These are phyloP conservation scores for Fagopyrum esculentum DNA, from an alignment of 148 eudicot genomes.

Conservation along the genomic window DNA sequence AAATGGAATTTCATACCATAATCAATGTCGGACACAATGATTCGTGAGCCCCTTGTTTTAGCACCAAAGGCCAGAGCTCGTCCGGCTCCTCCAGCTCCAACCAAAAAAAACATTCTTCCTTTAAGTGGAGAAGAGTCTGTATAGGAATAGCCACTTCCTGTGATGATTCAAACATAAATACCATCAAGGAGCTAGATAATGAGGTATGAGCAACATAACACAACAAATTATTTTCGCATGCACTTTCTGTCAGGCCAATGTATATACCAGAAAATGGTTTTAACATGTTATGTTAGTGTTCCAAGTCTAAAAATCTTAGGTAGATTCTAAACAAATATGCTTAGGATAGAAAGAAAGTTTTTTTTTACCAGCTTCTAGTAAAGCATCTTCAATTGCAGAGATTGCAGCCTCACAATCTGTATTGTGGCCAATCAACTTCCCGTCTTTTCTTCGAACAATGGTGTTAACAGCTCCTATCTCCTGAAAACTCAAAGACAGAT, in stretches of 20 bases:
- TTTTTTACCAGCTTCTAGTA: conserved; percentile 10
- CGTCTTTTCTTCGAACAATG: conserved; percentile 37
- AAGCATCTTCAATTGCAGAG: conserved; percentile 46
- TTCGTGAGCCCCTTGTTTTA: conserved; percentile 36
- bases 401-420: conserved; percentile 52
- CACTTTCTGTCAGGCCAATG: neutral
- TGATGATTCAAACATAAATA: neutral
- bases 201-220: neutral
- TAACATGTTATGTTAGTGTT: neutral
- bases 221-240: neutral
- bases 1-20: conserved; percentile 23
- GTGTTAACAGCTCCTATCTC: conserved; percentile 52
- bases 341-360: conserved; percentile 4
- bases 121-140: conserved; percentile 27
- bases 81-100: conserved; percentile 60
- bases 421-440: conserved; percentile 42
- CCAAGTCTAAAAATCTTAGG: too few relatives aligned
- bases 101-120: conserved; percentile 36
- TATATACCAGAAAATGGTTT: neutral
- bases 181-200: neutral
- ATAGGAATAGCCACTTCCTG: conserved; percentile 19
- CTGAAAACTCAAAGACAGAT: conserved; percentile 19
- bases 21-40: conserved; percentile 35
- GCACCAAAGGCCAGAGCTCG: conserved; percentile 51
- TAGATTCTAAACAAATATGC: neutral